These are phyloP conservation scores for Orbilia brochopaga DNA, from an alignment of 2,329 filamentous ascomycete species.

Conservation along the genomic window DNA sequence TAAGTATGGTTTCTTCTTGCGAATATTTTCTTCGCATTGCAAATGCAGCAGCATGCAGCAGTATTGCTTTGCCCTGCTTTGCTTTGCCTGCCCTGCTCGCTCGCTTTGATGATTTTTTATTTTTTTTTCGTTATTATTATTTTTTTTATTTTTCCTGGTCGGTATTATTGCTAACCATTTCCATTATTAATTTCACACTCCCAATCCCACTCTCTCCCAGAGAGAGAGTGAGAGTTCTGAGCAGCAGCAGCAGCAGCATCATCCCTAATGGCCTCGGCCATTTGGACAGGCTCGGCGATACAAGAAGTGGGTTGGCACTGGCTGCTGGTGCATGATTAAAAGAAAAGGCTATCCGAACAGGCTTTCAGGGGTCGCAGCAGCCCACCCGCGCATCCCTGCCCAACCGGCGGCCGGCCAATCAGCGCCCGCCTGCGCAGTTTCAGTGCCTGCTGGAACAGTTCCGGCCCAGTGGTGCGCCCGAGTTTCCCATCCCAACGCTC, in stretches of 20 bases:
- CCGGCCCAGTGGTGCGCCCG: conserved; percentile 49
- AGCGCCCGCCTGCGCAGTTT: conserved; percentile 44
- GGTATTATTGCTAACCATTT: conserved; percentile 2
- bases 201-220: conserved; percentile 1
- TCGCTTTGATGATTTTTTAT: conserved; percentile 10
- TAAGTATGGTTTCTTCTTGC: conserved; percentile 50
- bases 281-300: conserved; percentile 50
- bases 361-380: conserved; percentile 46
- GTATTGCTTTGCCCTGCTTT: too few species aligned
- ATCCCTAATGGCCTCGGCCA: conserved; percentile 49
- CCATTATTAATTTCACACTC: conserved; percentile 19
- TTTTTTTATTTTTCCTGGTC: conserved; percentile 23
- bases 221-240: too few species aligned
- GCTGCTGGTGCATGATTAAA: conserved; percentile 51
- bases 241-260: conserved; percentile 1
- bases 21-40: conserved; percentile 21
- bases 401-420: conserved; percentile 48
- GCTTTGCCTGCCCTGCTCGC: background rate
- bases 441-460: conserved; percentile 43
- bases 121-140: conserved; percentile 3
- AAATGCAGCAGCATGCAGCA: background rate
- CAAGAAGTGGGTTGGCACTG: too few species aligned
- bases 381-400: conserved; percentile 48
- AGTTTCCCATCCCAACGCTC: conserved; percentile 15
- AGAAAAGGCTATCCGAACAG: conserved; percentile 52